These are phyloP conservation scores for Aspergillus heteromorphus DNA, from an alignment of 495 filamentous ascomycete genomes.

Conservation along the genomic window DNA sequence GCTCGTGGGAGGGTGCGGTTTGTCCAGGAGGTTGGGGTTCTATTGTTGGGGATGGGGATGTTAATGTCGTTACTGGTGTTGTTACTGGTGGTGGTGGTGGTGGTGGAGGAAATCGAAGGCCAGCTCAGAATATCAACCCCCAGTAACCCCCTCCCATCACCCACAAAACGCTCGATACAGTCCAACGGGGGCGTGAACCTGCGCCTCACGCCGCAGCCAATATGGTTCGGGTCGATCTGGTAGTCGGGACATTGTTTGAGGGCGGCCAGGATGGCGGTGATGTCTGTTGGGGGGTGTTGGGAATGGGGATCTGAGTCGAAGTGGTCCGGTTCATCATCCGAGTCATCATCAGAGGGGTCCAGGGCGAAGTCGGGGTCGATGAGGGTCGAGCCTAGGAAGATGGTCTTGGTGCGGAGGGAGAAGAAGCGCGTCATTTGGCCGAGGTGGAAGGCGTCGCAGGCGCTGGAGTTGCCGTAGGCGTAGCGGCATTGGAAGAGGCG, in stretches of 20 bases:
- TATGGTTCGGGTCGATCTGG: constrained; percentile 72
- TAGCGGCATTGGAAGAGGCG: constrained; percentile 62
- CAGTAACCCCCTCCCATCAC: constrained; percentile 63
- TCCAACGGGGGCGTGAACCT: constrained; percentile 64
- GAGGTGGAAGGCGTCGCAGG: constrained; percentile 82
- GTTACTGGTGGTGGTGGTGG: too few species aligned
- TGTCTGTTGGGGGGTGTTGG: constrained; percentile 34
- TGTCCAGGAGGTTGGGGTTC: constrained; percentile 21
- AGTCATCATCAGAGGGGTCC: too few species aligned
- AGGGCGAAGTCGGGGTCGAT: constrained; percentile 34
- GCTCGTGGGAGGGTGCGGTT: constrained; percentile 18
- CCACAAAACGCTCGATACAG: constrained; percentile 55
- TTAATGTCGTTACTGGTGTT: too few species aligned
- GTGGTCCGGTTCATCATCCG: too few species aligned
- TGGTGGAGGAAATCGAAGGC: constrained; percentile 10
- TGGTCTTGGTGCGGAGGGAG: constrained; percentile 38
- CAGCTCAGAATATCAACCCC: constrained; percentile 59
- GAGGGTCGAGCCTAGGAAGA: constrained; percentile 46
- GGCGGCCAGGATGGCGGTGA: constrained; percentile 45
- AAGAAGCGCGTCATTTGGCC: constrained; percentile 85
- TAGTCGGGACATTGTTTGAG: constrained; percentile 65
- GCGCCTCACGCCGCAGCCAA: constrained; percentile 68
- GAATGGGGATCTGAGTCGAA: neutral
- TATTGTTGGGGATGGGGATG: too few species aligned
- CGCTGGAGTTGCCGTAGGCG: constrained; percentile 66